A percentile compares a stretch with the other conserved stretches of the same genome.
Evolutionary conservation across 1,284 basidiomycete species (phyloP).

Genomic region (Microbotryum lychnidis-dioicae): DNA sequence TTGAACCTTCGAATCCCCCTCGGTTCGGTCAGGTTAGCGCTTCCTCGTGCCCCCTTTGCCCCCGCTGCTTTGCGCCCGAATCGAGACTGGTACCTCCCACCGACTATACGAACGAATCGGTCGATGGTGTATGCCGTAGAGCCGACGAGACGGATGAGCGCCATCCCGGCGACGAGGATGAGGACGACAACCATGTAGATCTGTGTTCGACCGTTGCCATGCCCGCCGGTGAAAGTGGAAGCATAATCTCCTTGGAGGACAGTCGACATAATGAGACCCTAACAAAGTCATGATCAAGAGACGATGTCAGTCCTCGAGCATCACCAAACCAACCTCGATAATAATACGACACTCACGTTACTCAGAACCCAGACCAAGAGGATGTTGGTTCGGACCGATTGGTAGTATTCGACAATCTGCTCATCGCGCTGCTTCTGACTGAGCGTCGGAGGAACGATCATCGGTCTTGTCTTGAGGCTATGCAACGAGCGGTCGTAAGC

Average conservation of each 20-base stretch:
- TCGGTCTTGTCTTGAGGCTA: conserved; percentile 61
- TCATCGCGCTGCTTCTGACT: conserved; percentile 36
- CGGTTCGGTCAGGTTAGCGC: too few species aligned
- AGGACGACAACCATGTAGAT: conserved; percentile 61
- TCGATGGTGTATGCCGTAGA: conserved; percentile 56
- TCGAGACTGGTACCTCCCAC: background rate
- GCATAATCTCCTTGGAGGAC: conserved; percentile 63
- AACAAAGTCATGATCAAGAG: conserved; percentile 1
- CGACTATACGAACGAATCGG: conserved; percentile 13
- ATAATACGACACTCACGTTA: conserved; percentile 51
- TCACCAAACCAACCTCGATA: background rate
- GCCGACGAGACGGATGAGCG: conserved; percentile 52
- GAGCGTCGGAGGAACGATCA: conserved; percentile 39
- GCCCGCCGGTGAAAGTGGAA: conserved; percentile 51
- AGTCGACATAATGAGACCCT: conserved; percentile 64
- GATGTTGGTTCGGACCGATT: conserved; percentile 55
- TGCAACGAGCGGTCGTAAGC: conserved; percentile 82
- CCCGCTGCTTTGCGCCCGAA: too few species aligned
- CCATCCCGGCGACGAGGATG: conserved; percentile 57
- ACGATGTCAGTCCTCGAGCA: background rate
- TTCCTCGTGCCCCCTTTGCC: too few species aligned
- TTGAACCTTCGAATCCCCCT: too few species aligned
- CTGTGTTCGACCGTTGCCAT: conserved; percentile 41
- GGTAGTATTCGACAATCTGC: conserved; percentile 40
- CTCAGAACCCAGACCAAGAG: conserved; percentile 76